Evolutionary conservation across 2,329 filamentous ascomycete species (phyloP), one percentile per base, ranked within the genome.

Genomic region (Westerdykella sp.): DNA sequence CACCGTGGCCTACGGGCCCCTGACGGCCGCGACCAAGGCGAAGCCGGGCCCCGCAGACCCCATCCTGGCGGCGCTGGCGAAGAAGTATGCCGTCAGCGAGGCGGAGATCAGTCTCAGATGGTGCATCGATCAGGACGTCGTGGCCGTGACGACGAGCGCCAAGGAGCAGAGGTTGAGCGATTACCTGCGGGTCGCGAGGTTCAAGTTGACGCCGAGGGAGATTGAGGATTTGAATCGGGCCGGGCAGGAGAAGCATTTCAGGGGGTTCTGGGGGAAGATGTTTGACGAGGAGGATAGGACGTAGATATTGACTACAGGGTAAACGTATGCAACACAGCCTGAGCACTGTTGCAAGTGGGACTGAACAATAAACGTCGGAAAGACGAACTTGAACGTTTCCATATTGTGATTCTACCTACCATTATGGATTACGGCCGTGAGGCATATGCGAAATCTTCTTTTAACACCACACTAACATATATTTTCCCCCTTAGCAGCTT

Each of bases 241-340:
- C 30, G 83, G 83, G 1, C 69, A 69, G 51, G 58, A 79, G 69
- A 82, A 81, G 67, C 78, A 85, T 60, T 80, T 69, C 54, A 73
- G 81, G 25, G 75, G 66, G 0, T 85, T 79, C 59, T 85, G 79
- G 78, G 66, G 49, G 2, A 50, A 73, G 13, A 71, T 70, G 45
- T 82, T 80, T 60, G 72, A 61, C 9, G 62, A 62, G 1, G 71
- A 78, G 45, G 81, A 84, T 54, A 60, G 64, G 45, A 65, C 69
- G 14, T 77, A 64, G 54, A 40, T 35, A 37, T n/a, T n/a, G n/a
- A n/a, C n/a, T n/a, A n/a, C n/a, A n/a, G n/a, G n/a, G n/a, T n/a
- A n/a, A n/a, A n/a, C n/a, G n/a, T n/a, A n/a, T n/a, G n/a, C n/a
- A 21, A 21, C 18, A 21, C 18, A 21, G 18, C 18, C n/a, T n/a